A percentile compares a stretch with the other conserved stretches of the same genome.
Conservation (phyloP, 441 rosid species). For the Erodium chrysanthum region DNA sequence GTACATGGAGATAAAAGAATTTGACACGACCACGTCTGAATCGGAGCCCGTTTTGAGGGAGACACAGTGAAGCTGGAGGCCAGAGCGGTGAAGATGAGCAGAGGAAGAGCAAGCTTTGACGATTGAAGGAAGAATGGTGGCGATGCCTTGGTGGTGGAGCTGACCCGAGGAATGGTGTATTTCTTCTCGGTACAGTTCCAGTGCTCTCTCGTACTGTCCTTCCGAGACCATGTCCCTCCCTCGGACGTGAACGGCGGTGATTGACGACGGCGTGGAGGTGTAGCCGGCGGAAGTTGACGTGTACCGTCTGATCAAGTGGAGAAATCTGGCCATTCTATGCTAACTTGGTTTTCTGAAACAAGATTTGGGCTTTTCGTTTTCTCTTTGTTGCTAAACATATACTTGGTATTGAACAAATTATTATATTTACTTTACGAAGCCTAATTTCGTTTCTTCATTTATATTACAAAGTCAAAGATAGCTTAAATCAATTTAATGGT, state of each 20-base stretch:
- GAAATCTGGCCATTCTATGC: not conserved
- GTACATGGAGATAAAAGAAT: conserved; percentile 36
- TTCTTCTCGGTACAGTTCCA: not conserved
- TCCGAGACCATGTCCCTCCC: not conserved
- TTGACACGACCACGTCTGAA: not conserved
- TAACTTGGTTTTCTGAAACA: too few species aligned
- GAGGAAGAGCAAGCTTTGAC: not conserved
- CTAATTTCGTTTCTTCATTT: too few species aligned
- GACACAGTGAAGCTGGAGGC: not conserved
- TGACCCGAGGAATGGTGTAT: not conserved
- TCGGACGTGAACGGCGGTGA: not conserved
- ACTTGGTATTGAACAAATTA: too few species aligned
- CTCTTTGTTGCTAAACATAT: too few species aligned
- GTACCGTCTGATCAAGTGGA: not conserved
- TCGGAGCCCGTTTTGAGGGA: not conserved
- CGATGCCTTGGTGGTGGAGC: not conserved
- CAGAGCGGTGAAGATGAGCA: not conserved
- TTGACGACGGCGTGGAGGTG: not conserved
- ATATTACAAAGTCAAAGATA: too few species aligned
- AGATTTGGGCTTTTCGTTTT: too few species aligned
- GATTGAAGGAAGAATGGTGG: not conserved
- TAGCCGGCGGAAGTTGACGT: not conserved
- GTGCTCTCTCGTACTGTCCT: not conserved
- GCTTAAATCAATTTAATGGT: too few species aligned
- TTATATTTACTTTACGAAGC: too few species aligned